Conservation (phyloP, 108 stramenopile genomes). For the Nitzschia sp. region DNA sequence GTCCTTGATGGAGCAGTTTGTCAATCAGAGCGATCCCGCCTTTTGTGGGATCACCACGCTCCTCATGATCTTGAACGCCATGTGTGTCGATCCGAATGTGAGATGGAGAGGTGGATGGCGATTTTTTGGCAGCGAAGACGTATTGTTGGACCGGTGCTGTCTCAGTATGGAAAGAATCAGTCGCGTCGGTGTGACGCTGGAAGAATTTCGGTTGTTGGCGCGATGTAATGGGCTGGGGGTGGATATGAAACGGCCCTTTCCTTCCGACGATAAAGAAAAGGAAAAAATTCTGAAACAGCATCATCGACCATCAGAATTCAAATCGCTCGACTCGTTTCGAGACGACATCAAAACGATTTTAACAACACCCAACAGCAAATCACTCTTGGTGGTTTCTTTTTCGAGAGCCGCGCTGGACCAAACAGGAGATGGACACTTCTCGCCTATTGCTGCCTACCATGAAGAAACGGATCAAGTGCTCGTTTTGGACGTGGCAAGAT, state of each 20-base stretch:
- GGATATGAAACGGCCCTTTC: slow-evolving; percentile 55
- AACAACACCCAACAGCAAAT: slow-evolving; percentile 43
- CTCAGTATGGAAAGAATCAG: slow-evolving; percentile 63
- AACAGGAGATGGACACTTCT: slow-evolving; percentile 96
- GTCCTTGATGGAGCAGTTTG: slow-evolving; percentile 84
- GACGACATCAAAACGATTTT: slow-evolving; percentile 43
- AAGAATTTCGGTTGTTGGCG: slow-evolving; percentile 68
- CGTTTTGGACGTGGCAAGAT: slow-evolving; percentile 87
- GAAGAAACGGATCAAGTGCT: slow-evolving; percentile 67
- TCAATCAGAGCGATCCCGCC: slow-evolving; percentile 92
- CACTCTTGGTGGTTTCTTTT: slow-evolving; percentile 67
- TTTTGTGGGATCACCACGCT: slow-evolving; percentile 93
- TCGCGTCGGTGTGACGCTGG: slow-evolving; percentile 68
- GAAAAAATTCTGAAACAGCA: neutral
- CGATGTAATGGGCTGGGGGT: slow-evolving; percentile 68
- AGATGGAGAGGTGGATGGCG: slow-evolving; percentile 95
- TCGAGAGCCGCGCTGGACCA: slow-evolving; percentile 70
- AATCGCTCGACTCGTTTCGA: slow-evolving; percentile 57
- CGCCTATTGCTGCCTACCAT: slow-evolving; percentile 87
- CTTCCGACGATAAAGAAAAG: neutral
- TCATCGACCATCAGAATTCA: neutral
- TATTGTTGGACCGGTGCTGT: slow-evolving; percentile 84
- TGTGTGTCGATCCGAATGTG: slow-evolving; percentile 89
- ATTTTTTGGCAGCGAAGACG: slow-evolving; percentile 90
- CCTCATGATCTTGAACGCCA: slow-evolving; percentile 89